These are phyloP conservation scores for Nyctanthes arbortristis DNA, from an alignment of 257 asterid genomes.

Conservation along the genomic window DNA sequence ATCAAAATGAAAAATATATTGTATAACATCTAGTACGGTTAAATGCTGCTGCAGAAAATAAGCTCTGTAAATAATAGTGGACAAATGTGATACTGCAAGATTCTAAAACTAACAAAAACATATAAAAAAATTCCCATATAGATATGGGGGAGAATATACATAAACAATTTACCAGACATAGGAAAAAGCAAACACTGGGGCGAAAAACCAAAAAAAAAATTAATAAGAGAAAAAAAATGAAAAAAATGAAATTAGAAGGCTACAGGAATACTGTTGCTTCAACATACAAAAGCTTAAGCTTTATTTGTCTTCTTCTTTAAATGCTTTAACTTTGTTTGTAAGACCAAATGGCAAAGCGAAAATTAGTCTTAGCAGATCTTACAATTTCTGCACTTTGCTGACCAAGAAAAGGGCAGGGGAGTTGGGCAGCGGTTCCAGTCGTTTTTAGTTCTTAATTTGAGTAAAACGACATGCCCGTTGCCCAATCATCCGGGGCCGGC, in stretches of 20 bases:
- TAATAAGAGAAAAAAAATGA: slow-evolving; percentile 25
- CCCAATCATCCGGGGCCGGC: slow-evolving; percentile 44
- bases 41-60: no score
- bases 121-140: slow-evolving; percentile 13
- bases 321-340: slow-evolving; percentile 50
- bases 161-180: slow-evolving; percentile 34
- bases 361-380: slow-evolving; percentile 46
- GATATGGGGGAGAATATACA: slow-evolving; percentile 5
- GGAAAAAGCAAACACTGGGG: slow-evolving; percentile 45
- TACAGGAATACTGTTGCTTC: slow-evolving; percentile 27
- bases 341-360: slow-evolving; percentile 46
- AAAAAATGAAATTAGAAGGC: slow-evolving; percentile 20
- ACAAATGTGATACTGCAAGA: slow-evolving; percentile 25
- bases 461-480: slow-evolving; percentile 55
- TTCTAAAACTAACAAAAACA: slow-evolving; percentile 22
- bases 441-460: slow-evolving; percentile 32
- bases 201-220: slow-evolving; percentile 12
- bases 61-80: no score
- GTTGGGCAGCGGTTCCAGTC: slow-evolving; percentile 47
- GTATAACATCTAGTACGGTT: no score
- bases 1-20: no score
- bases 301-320: slow-evolving; percentile 33
- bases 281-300: slow-evolving; percentile 42
- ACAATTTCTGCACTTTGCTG: slow-evolving; percentile 39
- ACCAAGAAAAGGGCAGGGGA: slow-evolving; percentile 42